Evolutionary conservation across 2,329 filamentous ascomycete species (phyloP), one percentile per base, ranked within the genome.

Genomic region (Colletotrichum lentis): DNA sequence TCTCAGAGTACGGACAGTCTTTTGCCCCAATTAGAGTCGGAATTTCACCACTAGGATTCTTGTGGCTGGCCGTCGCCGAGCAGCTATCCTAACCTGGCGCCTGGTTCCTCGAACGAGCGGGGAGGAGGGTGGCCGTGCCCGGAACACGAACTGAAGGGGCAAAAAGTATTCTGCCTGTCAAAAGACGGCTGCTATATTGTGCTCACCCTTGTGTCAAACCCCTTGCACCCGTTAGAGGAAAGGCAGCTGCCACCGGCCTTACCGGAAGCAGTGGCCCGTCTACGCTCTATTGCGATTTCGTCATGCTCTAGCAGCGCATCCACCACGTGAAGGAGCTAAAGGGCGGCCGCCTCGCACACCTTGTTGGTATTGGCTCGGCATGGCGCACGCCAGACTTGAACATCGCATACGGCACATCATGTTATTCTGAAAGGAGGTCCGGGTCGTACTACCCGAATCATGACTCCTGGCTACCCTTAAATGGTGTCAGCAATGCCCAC

Each of bases 391-490:
- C 55, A 41, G 37, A 20, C 55, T 53, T 56, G 52, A 61, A 55
- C 57, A 66, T 57, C 31, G 50, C 50, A 69, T 61, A 18, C 56
- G 50, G 62, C 66, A 56, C 44, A 61, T 61, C 41, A 39, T 44
- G 50, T 46, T 3, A 27, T 35, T 46, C 31, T 27, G 37, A 61
- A 65, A 60, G 62, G 18, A 52, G 37, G 22, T 44, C n/a, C 22
- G 35, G 14, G 11, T 22, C 31, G 54, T 47, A 22, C 59, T 41
- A 53, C 35, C 16, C 27, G 31, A 52, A 64, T 24, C 11, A 66
- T 52, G n/a, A 16, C 10, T 39, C 22, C n/a, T 18, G 20, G 37
- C 22, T 44, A 50, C 22, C 27, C 7, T 39, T 41, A 35, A 41
- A 31, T 22, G 35, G 37, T 20, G 49, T 24, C n/a, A 18, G 18